Base-by-base conservation (phyloP, 768 basidiomycete species). In the Mycena kentingensis region DNA sequence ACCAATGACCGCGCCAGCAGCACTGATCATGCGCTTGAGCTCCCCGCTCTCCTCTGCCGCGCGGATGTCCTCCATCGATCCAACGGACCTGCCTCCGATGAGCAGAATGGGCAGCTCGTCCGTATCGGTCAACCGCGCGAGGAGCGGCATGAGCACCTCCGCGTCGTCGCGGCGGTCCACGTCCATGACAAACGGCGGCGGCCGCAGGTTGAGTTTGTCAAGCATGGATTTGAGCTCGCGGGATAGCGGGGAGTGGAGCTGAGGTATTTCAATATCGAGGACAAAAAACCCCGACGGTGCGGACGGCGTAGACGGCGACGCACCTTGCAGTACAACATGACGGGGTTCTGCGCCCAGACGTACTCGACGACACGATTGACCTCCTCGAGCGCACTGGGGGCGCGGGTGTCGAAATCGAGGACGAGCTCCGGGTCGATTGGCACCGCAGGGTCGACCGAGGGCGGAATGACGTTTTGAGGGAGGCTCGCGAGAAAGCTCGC, bases 371-470 rank as follows among this genome's bases (percentile, higher is more conserved):
- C 73, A 1, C 73, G 71, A 28, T 69, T 65, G 27, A 91, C 71
- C 66, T 91, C 88, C 28, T 82, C 78, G 18, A 64, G 60, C 1
- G 88, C 88, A 13, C 78, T 76, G 2, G 79, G 70, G 36, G 80
- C 73, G n/a, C 83, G 80, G 0, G 87, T 87, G 64, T 93, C 89
- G 65, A 93, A 93, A 61, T 89, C 90, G 35, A 93, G 77, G 4
- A 93, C 79, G 51, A 92, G 80, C 61, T 90, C 81, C 3, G 91
- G 88, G 65, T 93, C 90, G 52, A 92, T 82, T 7, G 88, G 81
- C 11, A 60, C 57, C 11, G 74, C 60, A 0, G 90, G 86, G 61
- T 92, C 81, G 38, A 90, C 78, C 5, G 73, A 72, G 1, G 71
- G 65, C 1, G 91, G 89, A 51, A 93, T 82, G 50, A 85, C 76